These are phyloP conservation scores for Debaryomyces psychrophilus DNA, from an alignment of 1,139 yeast species.

Conservation along the genomic window DNA sequence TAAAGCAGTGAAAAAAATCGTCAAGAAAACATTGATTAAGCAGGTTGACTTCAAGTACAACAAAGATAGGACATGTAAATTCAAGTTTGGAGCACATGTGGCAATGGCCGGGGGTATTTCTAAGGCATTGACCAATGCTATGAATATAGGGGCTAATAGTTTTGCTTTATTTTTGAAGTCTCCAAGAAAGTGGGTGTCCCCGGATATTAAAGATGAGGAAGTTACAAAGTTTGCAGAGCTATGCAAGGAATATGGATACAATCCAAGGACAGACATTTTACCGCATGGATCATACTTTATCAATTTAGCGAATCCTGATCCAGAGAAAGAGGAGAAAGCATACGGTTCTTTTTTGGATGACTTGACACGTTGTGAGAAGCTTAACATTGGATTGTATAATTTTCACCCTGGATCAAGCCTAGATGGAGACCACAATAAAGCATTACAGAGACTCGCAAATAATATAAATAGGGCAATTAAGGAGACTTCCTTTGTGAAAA, in stretches of 20 bases:
- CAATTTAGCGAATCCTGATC: slow-evolving; percentile 88
- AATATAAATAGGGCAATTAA: slow-evolving; percentile 78
- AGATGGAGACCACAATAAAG: slow-evolving; percentile 67
- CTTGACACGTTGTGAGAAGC: slow-evolving; percentile 77
- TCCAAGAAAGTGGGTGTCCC: slow-evolving; percentile 90
- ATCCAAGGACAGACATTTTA: slow-evolving; percentile 74
- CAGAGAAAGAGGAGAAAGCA: slow-evolving; percentile 75
- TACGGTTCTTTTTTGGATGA: slow-evolving; percentile 85
- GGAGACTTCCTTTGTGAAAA: slow-evolving; percentile 76
- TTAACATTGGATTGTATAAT: slow-evolving; percentile 84
- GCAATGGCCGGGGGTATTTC: slow-evolving; percentile 74
- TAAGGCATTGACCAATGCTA: slow-evolving; percentile 74
- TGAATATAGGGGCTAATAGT: slow-evolving; percentile 76
- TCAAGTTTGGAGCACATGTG: slow-evolving; percentile 83
- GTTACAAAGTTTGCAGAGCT: slow-evolving; percentile 62
- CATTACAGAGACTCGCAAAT: slow-evolving; percentile 68
- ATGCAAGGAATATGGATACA: slow-evolving; percentile 65
- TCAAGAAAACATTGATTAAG: slow-evolving; percentile 14
- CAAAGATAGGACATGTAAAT: slow-evolving; percentile 26
- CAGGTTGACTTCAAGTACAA: slow-evolving; percentile 23
- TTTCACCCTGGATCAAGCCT: slow-evolving; percentile 94
- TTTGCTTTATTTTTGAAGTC: slow-evolving; percentile 91
- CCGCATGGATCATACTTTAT: slow-evolving; percentile 97
- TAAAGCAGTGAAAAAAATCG: slow-evolving; percentile 12
- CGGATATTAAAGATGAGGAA: slow-evolving; percentile 70